Evolutionary conservation across 2,329 filamentous ascomycete genomes (phyloP).

Genomic region (Metarhizium brunneum): DNA sequence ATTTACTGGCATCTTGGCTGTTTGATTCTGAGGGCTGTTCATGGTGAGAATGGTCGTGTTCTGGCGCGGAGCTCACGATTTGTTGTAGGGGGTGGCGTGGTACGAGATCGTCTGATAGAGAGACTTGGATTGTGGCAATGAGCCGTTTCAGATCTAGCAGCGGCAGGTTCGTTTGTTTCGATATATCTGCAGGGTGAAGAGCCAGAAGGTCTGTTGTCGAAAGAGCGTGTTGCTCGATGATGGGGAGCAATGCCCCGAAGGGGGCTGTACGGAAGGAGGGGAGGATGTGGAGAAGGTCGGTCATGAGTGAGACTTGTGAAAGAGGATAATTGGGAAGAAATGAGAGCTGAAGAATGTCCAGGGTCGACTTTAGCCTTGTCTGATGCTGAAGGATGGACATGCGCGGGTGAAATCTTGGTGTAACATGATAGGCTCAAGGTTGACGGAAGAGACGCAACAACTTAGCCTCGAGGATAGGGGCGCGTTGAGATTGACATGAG

Average conservation of each 20-base stretch:
- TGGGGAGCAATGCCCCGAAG: slow-evolving; percentile 67
- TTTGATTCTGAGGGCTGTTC: not conserved
- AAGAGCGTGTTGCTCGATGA: slow-evolving; percentile 68
- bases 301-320: slow-evolving; percentile 47
- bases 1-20: not conserved
- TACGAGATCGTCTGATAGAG: slow-evolving; percentile 54
- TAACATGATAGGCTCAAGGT: no score
- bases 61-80: not conserved
- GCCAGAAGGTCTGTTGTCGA: slow-evolving; percentile 79
- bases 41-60: not conserved
- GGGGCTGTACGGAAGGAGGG: slow-evolving; percentile 66
- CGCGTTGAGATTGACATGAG: no score
- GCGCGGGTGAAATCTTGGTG: no score
- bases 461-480: no score
- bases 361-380: not conserved
- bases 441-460: no score
- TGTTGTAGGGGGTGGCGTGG: slow-evolving; percentile 15
- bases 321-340: not conserved
- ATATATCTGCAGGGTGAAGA: slow-evolving; percentile 72
- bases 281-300: slow-evolving; percentile 74
- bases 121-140: slow-evolving; percentile 54
- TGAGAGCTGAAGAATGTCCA: no score
- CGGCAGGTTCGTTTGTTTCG: slow-evolving; percentile 75
- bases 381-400: not conserved
- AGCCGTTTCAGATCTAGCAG: slow-evolving; percentile 71